Evolutionary conservation across 495 filamentous ascomycete genomes (phyloP), one percentile per base, ranked within the genome.

Genomic region (Cercophora sp.): DNA sequence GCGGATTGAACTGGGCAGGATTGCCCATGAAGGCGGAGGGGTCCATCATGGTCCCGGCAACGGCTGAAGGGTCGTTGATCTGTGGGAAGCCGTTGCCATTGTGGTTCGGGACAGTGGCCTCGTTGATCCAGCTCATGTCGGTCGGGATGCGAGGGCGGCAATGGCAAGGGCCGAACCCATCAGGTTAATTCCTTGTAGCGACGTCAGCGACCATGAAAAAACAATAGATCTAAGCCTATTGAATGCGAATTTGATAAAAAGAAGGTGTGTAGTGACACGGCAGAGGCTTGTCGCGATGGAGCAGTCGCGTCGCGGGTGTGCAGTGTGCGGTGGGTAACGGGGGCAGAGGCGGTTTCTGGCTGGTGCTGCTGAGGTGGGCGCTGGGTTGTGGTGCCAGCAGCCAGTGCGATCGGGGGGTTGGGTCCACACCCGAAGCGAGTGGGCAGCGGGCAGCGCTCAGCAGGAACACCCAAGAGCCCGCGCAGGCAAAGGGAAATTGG

Each of bases 81-180:
- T 79, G 78, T 62, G 83, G 79, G 69, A 88, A 90, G 70, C 79
- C 83, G 72, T 84, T 86, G 81, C 83, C 85, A 76, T 88, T 85
- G 78, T 85, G 82, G 71, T 81, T 86, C 62, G 81, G 82, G 71
- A 79, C 74, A 73, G 84, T 79, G 79, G 78, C 79, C 74, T 90
- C 85, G 76, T 85, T 85, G 75, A 86, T 89, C 73, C 82, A 81
- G 79, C 85, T 90, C 86, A 89, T 90, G 77, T 60, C 62, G 52
- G 49, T 59, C 57, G 64, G 48, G 57, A 56, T 51, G 44, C 53
- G 56, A 57, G 59, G 60, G 56, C 37, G 66, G 57, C 48, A 50
- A 44, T 53, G 57, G 54, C 54, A 60, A 56, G 52, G 57, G 54
- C 58, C 63, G 69, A 65, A 70, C 71, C 75, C 73, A 75, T 75